These are phyloP conservation scores for Solanum sitiens DNA, from an alignment of 257 asterid species.

Conservation along the genomic window DNA sequence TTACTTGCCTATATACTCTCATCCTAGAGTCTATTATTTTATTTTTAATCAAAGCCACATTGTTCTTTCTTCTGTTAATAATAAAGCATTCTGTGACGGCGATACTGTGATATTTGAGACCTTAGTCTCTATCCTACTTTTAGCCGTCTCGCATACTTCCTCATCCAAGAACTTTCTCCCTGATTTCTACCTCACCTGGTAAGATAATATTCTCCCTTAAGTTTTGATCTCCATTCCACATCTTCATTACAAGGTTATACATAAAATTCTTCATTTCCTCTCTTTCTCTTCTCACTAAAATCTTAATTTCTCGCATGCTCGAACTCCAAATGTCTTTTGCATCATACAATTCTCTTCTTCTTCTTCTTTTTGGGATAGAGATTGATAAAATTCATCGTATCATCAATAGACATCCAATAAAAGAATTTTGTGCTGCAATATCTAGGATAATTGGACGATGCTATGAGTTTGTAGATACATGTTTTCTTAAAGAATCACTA, in stretches of 20 bases:
- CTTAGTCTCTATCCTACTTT: neutral
- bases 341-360: neutral
- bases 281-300: neutral
- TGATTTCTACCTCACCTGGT: neutral
- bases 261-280: neutral
- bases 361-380: neutral
- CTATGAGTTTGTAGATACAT: neutral
- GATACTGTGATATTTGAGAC: neutral
- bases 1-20: neutral
- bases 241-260: neutral
- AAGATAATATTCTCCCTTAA: neutral
- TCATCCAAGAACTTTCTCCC: neutral
- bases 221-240: neutral
- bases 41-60: neutral
- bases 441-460: neutral
- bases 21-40: neutral
- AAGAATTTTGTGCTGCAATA: neutral
- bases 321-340: neutral
- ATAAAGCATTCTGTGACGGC: neutral
- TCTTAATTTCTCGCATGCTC: neutral
- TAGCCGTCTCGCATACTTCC: neutral
- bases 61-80: neutral
- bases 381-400: neutral
- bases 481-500: neutral
- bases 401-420: neutral